phyloP scores from a whole-genome alignment of 495 filamentous ascomycete genomes.

The Neurospora hispaniola region DNA sequence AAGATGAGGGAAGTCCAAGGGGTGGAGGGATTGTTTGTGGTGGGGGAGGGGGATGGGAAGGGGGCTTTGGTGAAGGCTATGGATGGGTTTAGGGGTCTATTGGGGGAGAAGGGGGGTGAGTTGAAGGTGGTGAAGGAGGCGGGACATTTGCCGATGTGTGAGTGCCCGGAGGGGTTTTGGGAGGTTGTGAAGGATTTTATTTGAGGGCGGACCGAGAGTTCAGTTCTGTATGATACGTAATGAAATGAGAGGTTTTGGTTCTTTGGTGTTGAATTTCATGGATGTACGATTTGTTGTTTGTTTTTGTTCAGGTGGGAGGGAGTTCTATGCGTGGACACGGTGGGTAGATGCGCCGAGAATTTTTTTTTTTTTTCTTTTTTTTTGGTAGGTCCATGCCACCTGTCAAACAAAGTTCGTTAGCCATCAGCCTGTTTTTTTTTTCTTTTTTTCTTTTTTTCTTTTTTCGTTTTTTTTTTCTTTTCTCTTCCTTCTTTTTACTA shows the following conservation, averaged over 20 bases:
- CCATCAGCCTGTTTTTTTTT: no score
- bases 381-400: neutral
- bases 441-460: no score
- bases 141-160: constrained; percentile 76
- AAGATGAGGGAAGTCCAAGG: constrained; percentile 43
- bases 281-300: no score
- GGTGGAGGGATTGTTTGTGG: constrained; percentile 56
- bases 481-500: no score
- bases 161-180: constrained; percentile 57
- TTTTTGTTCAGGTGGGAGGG: no score
- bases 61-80: constrained; percentile 68
- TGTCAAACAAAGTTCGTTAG: neutral
- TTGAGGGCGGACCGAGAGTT: neutral
- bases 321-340: no score
- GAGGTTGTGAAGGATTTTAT: constrained; percentile 48
- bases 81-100: constrained; percentile 52
- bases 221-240: no score
- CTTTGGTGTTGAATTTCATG: no score
- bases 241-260: no score
- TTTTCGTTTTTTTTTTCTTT: no score
- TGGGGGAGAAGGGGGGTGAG: constrained; percentile 42
- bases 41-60: constrained; percentile 53
- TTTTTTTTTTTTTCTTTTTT: no score
- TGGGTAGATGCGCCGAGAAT: no score
- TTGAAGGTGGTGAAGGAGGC: constrained; percentile 52